Percentiles rank a stretch among this genome's conserved stretches.
phyloP scores from a whole-genome alignment of 139 green algal species.

The Pedinophyceae sp. region DNA sequence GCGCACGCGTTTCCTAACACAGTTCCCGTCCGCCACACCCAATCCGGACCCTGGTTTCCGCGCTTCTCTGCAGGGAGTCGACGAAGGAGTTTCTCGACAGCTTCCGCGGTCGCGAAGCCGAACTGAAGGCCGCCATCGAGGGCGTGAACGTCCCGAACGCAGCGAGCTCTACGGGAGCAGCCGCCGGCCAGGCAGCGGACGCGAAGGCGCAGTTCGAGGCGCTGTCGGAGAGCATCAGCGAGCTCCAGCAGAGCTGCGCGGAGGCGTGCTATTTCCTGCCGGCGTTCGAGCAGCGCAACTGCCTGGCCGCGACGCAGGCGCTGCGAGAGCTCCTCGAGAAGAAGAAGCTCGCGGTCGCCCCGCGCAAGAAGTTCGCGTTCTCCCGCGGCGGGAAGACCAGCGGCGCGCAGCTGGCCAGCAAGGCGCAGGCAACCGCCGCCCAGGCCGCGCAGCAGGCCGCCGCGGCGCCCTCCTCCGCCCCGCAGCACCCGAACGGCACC shows the following conservation, averaged over 20 bases:
- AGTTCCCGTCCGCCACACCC: too few relatives aligned
- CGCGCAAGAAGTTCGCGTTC: background rate
- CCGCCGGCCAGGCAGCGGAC: background rate
- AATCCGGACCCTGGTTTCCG: too few relatives aligned
- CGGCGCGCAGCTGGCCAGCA: too few relatives aligned
- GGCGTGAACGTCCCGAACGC: conserved; percentile 2
- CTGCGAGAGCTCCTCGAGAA: conserved; percentile 14
- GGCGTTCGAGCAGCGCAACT: conserved; percentile 36
- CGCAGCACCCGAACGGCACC: background rate
- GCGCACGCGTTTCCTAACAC: too few relatives aligned
- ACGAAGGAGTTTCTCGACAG: too few relatives aligned
- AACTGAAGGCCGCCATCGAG: too few relatives aligned
- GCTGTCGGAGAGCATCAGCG: conserved; percentile 1
- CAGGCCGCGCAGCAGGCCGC: too few relatives aligned
- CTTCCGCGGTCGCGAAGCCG: too few relatives aligned
- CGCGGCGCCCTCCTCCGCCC: too few relatives aligned
- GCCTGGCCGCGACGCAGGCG: conserved; percentile 15
- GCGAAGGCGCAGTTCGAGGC: conserved; percentile 2
- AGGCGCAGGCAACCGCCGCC: too few relatives aligned
- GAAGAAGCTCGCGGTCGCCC: background rate
- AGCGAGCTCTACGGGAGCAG: background rate
- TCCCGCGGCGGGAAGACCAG: too few relatives aligned
- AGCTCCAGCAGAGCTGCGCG: conserved; percentile 23
- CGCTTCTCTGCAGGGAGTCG: too few relatives aligned
- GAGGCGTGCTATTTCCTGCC: conserved; percentile 58